Evolutionary conservation across 176 grass and related monocot species (phyloP), one percentile per base, ranked within the genome.

Genomic region (Thalia dealbata): DNA sequence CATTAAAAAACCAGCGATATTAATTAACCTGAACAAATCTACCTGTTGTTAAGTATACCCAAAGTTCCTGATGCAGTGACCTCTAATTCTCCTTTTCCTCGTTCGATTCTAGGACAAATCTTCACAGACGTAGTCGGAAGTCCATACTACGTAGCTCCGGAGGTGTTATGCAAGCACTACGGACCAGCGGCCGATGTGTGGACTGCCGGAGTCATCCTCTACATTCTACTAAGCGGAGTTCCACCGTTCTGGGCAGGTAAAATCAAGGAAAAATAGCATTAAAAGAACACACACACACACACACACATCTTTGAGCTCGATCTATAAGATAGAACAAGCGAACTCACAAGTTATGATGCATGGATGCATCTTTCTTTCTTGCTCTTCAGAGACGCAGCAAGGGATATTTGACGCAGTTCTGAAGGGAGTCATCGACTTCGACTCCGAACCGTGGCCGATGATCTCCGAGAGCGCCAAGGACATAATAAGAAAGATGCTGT

Each of bases 131-230:
- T 92, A 0, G 89, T 92, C 24, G 89, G 89, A 0, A 88, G 85
- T 15, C 89, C 85, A 26, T 91, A 91, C 81, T 88, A 91, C 70
- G 85, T 91, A 32, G 89, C 89, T 0, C 85, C 89, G 1, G 89
- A 91, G 85, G 89, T 91, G 26, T 85, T 91, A 3, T 83, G 85
- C 82, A 88, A 88, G 72, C 82, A 91, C 75, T 91, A 91, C 69
- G 89, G 85, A 0, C 89, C 85, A 6, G 89, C 88, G 78, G 89
- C 85, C 0, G 89, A 88, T 81, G 80, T 91, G 0, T 91, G 89
- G 89, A 91, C 85, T 7, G 89, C 83, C 3, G 89, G 89, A 10
- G 85, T 91, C 10, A 91, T 91, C 72, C 11, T 91, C 56, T 91
- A 91, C 78, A 91, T 91, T 78, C 79, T 91, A 4, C 73, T 91